A percentile compares a stretch with the other conserved stretches of the same genome.
Conservation (phyloP, 306 rosid species). For the Ormosia semicastrata region DNA sequence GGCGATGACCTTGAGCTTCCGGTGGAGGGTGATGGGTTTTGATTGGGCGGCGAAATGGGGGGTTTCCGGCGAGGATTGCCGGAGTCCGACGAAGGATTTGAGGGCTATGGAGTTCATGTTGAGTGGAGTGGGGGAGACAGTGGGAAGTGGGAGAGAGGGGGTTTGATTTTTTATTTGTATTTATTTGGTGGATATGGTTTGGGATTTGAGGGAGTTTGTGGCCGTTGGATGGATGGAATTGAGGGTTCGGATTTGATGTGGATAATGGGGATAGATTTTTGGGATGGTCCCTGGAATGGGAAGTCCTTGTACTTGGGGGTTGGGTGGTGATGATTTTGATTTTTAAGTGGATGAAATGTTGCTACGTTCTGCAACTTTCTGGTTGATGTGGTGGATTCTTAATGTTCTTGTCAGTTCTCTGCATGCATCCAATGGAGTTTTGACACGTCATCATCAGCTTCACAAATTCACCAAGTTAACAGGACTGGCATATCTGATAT, state of each 20-base stretch:
- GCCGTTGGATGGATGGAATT: slow-evolving; percentile 45
- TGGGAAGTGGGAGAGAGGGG: neutral
- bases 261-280: slow-evolving; percentile 54
- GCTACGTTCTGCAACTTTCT: slow-evolving; percentile 48
- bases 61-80: slow-evolving; percentile 64
- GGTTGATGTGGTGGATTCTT: neutral
- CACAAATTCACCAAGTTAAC: too few species aligned
- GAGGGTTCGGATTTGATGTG: slow-evolving; percentile 44
- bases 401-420: neutral
- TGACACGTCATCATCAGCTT: neutral
- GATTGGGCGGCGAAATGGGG: slow-evolving; percentile 39
- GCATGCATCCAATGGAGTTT: slow-evolving; percentile 19
- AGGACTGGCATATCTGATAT: too few species aligned
- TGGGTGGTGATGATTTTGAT: neutral
- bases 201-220: slow-evolving; percentile 30
- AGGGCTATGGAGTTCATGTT: slow-evolving; percentile 75
- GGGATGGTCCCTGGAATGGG: slow-evolving; percentile 15
- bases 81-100: slow-evolving; percentile 89
- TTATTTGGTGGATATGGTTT: slow-evolving; percentile 58
- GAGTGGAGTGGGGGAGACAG: neutral
- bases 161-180: neutral
- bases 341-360: slow-evolving; percentile 13
- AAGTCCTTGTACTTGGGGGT: neutral
- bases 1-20: slow-evolving; percentile 51
- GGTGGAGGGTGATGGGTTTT: slow-evolving; percentile 26